These are phyloP conservation scores for Gnaphalium uliginosum DNA, from an alignment of 129 eudicot species.

Conservation along the genomic window DNA sequence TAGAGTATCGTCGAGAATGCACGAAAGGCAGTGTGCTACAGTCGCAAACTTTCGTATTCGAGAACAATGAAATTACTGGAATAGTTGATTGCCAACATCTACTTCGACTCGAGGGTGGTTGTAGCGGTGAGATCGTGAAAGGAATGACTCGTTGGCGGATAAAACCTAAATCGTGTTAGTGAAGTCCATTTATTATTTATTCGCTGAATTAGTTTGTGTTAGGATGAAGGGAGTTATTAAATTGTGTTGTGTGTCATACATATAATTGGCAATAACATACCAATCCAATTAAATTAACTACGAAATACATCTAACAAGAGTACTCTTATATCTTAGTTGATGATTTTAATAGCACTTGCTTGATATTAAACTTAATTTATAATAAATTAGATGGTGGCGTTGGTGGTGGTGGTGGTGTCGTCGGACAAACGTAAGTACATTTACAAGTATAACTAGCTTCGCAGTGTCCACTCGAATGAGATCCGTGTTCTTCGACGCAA, in stretches of 20 bases:
- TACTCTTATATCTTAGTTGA: too few relatives aligned
- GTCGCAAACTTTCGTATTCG: constrained; percentile 59
- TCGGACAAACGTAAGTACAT: not conserved
- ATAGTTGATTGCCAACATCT: constrained; percentile 59
- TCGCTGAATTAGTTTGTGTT: too few relatives aligned
- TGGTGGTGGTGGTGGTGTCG: not conserved
- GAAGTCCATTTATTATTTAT: not conserved
- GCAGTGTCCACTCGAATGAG: not conserved
- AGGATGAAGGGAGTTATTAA: too few relatives aligned
- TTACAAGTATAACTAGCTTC: not conserved
- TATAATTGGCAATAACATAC: too few relatives aligned
- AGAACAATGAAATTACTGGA: constrained; percentile 17
- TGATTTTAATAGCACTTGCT: too few relatives aligned
- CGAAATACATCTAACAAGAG: too few relatives aligned
- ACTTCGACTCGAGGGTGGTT: constrained; percentile 50
- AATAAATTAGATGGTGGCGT: not conserved
- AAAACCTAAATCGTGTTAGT: not conserved
- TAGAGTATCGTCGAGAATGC: constrained; percentile 83
- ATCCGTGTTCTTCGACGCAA: not conserved
- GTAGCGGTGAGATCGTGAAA: constrained; percentile 21
- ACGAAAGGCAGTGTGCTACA: constrained; percentile 71
- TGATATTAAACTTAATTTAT: too few relatives aligned
- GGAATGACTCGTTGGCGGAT: constrained; percentile 24
- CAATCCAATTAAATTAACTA: too few relatives aligned
- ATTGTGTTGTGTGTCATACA: too few relatives aligned